phyloP scores from a whole-genome alignment of 1,284 basidiomycete genomes.

The Ganoderma boninense region DNA sequence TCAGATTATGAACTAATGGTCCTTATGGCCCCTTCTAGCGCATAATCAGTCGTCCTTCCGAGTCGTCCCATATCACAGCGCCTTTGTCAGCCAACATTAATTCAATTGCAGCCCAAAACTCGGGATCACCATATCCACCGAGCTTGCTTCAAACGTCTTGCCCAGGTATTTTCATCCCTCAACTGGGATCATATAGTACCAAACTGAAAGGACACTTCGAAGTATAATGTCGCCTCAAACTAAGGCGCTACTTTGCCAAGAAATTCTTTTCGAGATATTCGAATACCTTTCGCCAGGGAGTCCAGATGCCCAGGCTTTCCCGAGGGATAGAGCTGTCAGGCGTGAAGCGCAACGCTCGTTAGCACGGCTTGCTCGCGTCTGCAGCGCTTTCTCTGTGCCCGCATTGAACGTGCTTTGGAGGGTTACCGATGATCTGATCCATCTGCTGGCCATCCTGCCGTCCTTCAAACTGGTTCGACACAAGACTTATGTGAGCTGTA shows the following conservation, averaged over 20 bases:
- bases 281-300: background rate
- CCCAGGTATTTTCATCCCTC: background rate
- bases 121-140: background rate
- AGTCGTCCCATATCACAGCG: background rate
- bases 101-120: background rate
- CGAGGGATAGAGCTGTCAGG: background rate
- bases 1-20: too few species aligned
- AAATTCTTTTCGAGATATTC: conserved; percentile 8
- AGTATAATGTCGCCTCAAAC: background rate
- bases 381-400: conserved; percentile 1
- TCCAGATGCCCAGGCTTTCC: background rate
- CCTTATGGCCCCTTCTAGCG: too few species aligned
- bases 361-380: conserved; percentile 6
- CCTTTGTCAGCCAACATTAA: background rate
- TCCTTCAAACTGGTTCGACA: background rate
- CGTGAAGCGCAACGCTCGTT: conserved; percentile 4
- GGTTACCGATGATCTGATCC: background rate
- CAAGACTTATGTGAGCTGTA: background rate
- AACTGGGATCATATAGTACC: background rate
- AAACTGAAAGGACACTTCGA: background rate
- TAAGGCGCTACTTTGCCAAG: conserved; percentile 3
- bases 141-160: background rate
- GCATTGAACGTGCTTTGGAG: conserved; percentile 16
- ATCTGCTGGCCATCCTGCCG: conserved; percentile 7
- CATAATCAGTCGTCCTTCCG: background rate